phyloP scores from a whole-genome alignment of 768 basidiomycete species.

The Amanita exitialis region DNA sequence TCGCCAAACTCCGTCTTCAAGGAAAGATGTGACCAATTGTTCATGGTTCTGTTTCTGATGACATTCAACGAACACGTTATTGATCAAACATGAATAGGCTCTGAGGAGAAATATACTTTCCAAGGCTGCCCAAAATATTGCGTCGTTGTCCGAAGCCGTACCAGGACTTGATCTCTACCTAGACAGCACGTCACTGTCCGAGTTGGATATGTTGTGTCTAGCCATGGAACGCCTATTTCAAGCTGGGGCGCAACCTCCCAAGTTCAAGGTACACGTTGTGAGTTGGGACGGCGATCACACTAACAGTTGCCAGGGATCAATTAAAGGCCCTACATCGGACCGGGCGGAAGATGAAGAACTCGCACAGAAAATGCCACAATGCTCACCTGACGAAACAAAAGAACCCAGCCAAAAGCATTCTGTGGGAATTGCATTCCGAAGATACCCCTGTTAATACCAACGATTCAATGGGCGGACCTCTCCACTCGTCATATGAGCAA shows the following conservation, averaged over 20 bases:
- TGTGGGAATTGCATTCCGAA: not conserved
- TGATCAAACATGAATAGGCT: conserved; percentile 12
- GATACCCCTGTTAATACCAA: not conserved
- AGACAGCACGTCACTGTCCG: conserved; percentile 13
- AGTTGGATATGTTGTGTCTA: conserved; percentile 26
- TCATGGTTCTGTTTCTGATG: conserved; percentile 31
- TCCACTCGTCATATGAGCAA: not conserved
- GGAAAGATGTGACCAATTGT: conserved; percentile 27
- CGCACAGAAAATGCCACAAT: conserved; percentile 3
- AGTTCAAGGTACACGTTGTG: conserved; percentile 32
- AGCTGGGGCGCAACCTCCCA: conserved; percentile 27
- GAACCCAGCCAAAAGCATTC: not conserved
- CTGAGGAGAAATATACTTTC: conserved; percentile 20
- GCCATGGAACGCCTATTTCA: conserved; percentile 36
- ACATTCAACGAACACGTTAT: not conserved
- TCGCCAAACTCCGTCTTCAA: conserved; percentile 41
- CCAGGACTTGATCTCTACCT: conserved; percentile 10
- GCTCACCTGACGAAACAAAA: conserved; percentile 1
- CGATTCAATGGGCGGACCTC: not conserved
- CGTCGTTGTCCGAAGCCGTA: conserved; percentile 19
- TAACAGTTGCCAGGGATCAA: not conserved
- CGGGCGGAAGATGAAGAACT: conserved; percentile 8
- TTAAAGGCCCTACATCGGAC: not conserved
- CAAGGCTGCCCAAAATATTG: conserved; percentile 14
- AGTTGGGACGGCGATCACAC: not conserved